Evolutionary conservation across 768 basidiomycete genomes (phyloP).

Genomic region (Trametes coccinea): DNA sequence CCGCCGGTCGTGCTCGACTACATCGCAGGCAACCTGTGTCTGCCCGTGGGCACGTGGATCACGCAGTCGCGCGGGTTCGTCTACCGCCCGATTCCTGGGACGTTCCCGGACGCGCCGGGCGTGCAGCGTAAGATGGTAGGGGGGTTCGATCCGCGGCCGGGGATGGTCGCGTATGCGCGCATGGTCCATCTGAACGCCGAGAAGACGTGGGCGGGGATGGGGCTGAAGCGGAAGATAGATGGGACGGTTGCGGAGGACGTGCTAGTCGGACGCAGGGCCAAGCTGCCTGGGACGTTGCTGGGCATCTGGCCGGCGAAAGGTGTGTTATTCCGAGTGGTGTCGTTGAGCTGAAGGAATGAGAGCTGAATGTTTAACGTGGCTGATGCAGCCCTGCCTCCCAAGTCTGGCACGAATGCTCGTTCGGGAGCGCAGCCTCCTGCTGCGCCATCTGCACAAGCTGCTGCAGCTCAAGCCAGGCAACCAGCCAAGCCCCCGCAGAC

Average conservation of each 20-base stretch:
- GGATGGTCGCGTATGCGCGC: constrained; percentile 14
- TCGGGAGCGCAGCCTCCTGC: not conserved
- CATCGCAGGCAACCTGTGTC: constrained; percentile 10
- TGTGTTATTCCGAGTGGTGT: not conserved
- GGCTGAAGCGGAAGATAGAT: constrained; percentile 1
- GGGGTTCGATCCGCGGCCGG: constrained; percentile 13
- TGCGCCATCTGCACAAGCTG: not conserved
- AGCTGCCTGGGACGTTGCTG: constrained; percentile 9
- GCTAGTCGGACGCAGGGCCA: constrained; percentile 2
- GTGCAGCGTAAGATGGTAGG: constrained; percentile 11
- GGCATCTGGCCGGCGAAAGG: constrained; percentile 16
- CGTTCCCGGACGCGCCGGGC: constrained; percentile 19
- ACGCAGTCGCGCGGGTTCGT: not conserved
- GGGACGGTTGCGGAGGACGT: constrained; percentile 11
- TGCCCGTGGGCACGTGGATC: constrained; percentile 13
- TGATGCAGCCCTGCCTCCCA: not conserved
- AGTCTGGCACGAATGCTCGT: not conserved
- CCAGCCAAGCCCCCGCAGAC: not conserved
- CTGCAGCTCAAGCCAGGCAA: not conserved
- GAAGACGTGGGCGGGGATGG: constrained; percentile 6
- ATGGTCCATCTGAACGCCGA: constrained; percentile 15
- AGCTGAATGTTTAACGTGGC: not conserved
- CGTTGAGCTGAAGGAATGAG: not conserved
- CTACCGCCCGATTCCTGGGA: constrained; percentile 17
- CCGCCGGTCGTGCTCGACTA: constrained; percentile 14